Evolutionary conservation across 2,329 filamentous ascomycete species (phyloP).

Genomic region (Paraphaeosphaeria sporulosa): DNA sequence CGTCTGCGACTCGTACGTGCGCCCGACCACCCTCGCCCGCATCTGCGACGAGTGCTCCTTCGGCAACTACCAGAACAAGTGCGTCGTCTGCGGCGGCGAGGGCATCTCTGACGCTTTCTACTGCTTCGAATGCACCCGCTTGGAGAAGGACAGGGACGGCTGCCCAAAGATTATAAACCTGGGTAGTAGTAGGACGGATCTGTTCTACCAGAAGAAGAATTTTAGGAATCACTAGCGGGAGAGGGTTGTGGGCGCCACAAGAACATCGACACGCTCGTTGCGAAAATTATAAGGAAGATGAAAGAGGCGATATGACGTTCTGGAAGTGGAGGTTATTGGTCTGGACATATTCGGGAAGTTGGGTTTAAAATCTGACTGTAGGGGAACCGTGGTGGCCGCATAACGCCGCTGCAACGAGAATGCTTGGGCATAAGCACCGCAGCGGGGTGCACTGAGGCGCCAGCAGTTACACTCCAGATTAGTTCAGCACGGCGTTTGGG

Average conservation of each 20-base stretch:
- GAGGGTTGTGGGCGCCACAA: neutral
- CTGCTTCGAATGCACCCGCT: conserved; percentile 96
- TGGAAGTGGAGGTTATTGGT: neutral
- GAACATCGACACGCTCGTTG: too few relatives aligned
- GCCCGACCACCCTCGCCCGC: conserved; percentile 93
- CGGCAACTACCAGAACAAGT: conserved; percentile 99
- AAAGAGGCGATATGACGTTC: too few relatives aligned
- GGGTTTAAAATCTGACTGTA: neutral
- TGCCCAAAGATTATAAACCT: conserved; percentile 99
- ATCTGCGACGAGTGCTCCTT: conserved; percentile 99
- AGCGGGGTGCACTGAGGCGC: neutral
- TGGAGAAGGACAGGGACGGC: conserved; percentile 96
- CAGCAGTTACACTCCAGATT: neutral
- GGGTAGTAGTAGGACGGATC: conserved; percentile 92
- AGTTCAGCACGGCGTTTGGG: neutral
- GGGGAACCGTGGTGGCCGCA: neutral
- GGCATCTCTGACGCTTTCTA: conserved; percentile 99
- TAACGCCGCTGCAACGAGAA: neutral
- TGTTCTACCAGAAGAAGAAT: conserved; percentile 80
- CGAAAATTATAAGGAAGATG: too few relatives aligned
- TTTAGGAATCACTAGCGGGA: conserved; percentile 64
- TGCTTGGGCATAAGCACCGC: neutral
- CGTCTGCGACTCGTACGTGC: conserved; percentile 98
- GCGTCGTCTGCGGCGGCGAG: conserved; percentile 97
- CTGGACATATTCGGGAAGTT: neutral